Evolutionary conservation across 2,329 filamentous ascomycete species (phyloP), one percentile per base, ranked within the genome.

Genomic region (Nakataea oryzae): DNA sequence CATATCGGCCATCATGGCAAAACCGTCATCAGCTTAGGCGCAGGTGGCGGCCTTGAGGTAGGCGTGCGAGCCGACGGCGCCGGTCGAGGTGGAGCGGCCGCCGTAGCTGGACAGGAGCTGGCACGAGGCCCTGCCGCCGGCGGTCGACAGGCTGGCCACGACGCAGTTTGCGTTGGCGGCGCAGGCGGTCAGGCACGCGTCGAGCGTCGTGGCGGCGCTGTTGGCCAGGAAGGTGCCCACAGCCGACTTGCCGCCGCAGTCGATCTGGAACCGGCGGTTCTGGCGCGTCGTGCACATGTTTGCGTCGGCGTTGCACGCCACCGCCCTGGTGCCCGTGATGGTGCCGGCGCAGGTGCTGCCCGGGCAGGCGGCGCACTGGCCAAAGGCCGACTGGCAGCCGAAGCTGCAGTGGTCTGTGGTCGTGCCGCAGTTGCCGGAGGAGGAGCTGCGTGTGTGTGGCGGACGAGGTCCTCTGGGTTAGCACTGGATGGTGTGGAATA

Each of bases 251-350:
- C 58, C 58, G 7, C 21, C 3, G 58, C 58, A 59, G 58, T 59
- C 24, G 58, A 59, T 21, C 9, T 27, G 32, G 58, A 59, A 59
- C n/a, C 17, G 24, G 32, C 28, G 27, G 34, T 26, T 26, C 21
- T 32, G 17, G 26, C 28, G 58, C 14, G 28, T 21, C 9, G 21
- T 47, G 58, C 58, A 59, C 30, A 28, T 59, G 58, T 28, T 41
- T 1, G 13, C 24, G 58, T 59, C 58, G 4, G 32, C 24, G 24
- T 12, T 13, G 34, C 58, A 59, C 12, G 13, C n/a, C n/a, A 41
- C 13, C n/a, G n/a, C 21, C 32, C 24, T 41, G 14, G 81, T 64
- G 4, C 57, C 24, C 9, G 60, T 57, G 11, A 57, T 27, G 2
- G 24, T 41, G 24, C 27, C 28, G 27, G 2, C 24, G 55, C 54